Base-by-base conservation (phyloP, 192 early-diverging fungal species). In the Entomortierella beljakovae region DNA sequence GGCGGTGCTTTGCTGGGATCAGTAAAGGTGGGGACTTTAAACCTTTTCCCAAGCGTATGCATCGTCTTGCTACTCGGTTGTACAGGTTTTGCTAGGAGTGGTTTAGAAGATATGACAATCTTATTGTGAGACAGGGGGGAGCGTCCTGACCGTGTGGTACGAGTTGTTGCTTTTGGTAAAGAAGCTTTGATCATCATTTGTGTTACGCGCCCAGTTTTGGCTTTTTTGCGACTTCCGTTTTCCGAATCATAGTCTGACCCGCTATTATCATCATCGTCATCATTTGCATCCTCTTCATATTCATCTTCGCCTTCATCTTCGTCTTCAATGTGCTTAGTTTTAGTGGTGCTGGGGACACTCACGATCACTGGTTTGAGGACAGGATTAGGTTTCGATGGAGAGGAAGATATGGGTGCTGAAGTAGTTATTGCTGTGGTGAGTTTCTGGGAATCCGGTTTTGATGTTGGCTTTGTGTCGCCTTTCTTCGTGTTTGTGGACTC, bases 11-110 rank as follows among this genome's bases (percentile, higher is more conserved):
- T 72, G 3, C 69, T 53, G 4, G 71, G 70, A 15, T 61, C 68
- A 3, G 60, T 80, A 22, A 83, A 83, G 2, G 75, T 74, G n/a
- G 82, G 82, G n/a, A 83, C 49, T 53, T 80, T 83, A 56, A 83
- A 83, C 6, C 40, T 38, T 38, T 68, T 72, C 6, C 70, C 64
- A 22, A 81, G 64, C 0, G 62, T 61, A 0, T 38, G 48, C 40
- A 55, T 4, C 9, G 68, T 50, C 18, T 26, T 60, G 29, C 32
- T 57, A n/a, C 20, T 58, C 0, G 61, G 54, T 1, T 52, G 61
- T 0, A 49, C 9, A 34, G 61, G 60, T 13, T 56, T 64, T 20
- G 28, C 26, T 7, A 57, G 35, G 43, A 79, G 67, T 7, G 67
- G 75, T 43, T 79, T 79, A 10, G 53, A 60, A 1, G 75, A 79